These are phyloP conservation scores for Botryotinia convoluta DNA, from an alignment of 2,329 filamentous ascomycete species.

Conservation along the genomic window DNA sequence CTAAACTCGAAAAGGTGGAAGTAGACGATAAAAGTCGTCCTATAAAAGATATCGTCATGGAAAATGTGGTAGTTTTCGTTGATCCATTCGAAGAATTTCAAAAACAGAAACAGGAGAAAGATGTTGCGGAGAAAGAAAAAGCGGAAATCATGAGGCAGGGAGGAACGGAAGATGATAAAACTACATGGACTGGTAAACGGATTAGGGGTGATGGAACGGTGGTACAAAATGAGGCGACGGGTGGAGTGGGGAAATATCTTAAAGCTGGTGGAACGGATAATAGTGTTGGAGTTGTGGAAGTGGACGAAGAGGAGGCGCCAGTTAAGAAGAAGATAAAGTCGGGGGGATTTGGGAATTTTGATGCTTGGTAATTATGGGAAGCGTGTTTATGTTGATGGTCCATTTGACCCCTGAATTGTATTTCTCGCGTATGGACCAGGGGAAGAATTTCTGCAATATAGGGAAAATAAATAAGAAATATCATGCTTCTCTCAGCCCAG, in stretches of 20 bases:
- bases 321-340: slow-evolving; percentile 76
- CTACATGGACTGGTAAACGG: slow-evolving; percentile 95
- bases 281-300: slow-evolving; percentile 51
- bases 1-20: slow-evolving; percentile 72
- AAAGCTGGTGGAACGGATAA: slow-evolving; percentile 51
- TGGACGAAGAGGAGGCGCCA: slow-evolving; percentile 68
- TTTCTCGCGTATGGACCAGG: neutral
- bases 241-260: slow-evolving; percentile 76
- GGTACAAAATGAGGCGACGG: slow-evolving; percentile 44
- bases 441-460: neutral
- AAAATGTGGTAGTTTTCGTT: slow-evolving; percentile 80
- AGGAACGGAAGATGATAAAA: slow-evolving; percentile 80
- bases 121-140: slow-evolving; percentile 55
- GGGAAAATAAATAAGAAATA: neutral
- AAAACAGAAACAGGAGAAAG: slow-evolving; percentile 66
- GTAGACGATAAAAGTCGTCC: slow-evolving; percentile 76
- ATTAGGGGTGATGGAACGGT: slow-evolving; percentile 66
- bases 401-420: neutral
- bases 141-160: slow-evolving; percentile 63
- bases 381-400: neutral
- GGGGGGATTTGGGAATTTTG: slow-evolving; percentile 91
- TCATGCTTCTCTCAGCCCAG: neutral
- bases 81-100: slow-evolving; percentile 96
- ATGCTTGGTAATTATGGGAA: slow-evolving; percentile 63
- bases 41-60: slow-evolving; percentile 73